Evolutionary conservation across 2,329 filamentous ascomycete genomes (phyloP).

Genomic region (Exophiala dermatitidis): DNA sequence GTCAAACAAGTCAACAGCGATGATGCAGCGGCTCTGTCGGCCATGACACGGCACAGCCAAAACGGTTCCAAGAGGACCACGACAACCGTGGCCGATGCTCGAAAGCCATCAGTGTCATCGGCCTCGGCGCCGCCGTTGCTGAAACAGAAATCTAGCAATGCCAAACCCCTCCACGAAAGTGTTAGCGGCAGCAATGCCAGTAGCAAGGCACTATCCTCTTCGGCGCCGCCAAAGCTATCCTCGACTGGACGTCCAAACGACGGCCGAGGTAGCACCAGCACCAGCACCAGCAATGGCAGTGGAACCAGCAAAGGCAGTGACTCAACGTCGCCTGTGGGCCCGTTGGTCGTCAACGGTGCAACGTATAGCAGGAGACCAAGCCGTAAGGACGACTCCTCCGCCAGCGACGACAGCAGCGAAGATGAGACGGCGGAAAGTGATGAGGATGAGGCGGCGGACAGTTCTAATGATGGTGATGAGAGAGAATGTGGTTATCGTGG

Average conservation of each 20-base stretch:
- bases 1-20: slow-evolving; percentile 11
- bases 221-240: background rate
- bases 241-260: background rate
- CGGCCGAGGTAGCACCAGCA: background rate
- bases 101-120: background rate
- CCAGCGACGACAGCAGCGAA: slow-evolving; percentile 20
- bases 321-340: slow-evolving; percentile 9
- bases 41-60: background rate
- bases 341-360: slow-evolving; percentile 24
- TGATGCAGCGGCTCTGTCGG: background rate
- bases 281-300: background rate
- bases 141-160: background rate
- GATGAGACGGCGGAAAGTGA: slow-evolving; percentile 4
- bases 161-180: background rate
- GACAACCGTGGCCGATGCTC: background rate
- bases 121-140: background rate
- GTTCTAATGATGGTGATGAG: slow-evolving; percentile 1
- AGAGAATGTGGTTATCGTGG: background rate
- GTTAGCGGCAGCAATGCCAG: background rate
- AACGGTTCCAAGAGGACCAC: background rate
- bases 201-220: background rate
- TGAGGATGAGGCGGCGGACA: slow-evolving; percentile 3
- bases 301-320: background rate
- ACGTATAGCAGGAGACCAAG: slow-evolving; percentile 1
- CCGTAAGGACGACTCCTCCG: background rate